Evolutionary conservation across 495 filamentous ascomycete genomes (phyloP).

Genomic region (Margaritispora aquatica): DNA sequence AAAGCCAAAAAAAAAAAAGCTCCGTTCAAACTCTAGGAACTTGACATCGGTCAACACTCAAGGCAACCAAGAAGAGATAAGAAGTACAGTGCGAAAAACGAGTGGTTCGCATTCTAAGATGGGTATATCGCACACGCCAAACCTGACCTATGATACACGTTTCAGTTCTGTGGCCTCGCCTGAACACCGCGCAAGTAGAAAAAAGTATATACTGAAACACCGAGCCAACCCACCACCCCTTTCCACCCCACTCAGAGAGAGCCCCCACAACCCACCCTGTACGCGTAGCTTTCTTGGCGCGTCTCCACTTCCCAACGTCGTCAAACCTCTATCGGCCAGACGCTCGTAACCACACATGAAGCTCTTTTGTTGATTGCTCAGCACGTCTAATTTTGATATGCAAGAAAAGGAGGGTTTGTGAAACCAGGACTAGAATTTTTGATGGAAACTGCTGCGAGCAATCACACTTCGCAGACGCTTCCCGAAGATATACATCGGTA

Average conservation of each 20-base stretch:
- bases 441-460: slow-evolving; percentile 37
- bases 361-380: neutral
- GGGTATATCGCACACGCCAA: slow-evolving; percentile 7
- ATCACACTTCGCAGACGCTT: slow-evolving; percentile 40
- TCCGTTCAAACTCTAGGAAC: neutral
- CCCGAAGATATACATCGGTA: slow-evolving; percentile 48
- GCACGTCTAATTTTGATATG: neutral
- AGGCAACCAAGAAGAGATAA: neutral
- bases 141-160: slow-evolving; percentile 1
- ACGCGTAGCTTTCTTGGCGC: neutral
- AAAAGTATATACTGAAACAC: slow-evolving; percentile 2
- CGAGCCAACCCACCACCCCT: neutral
- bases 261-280: neutral
- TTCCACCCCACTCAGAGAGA: neutral
- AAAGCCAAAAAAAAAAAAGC: too few relatives aligned
- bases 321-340: neutral
- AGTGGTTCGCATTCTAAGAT: slow-evolving; percentile 9
- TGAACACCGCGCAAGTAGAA: too few relatives aligned
- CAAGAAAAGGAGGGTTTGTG: neutral
- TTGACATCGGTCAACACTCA: neutral
- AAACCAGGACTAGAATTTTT: slow-evolving; percentile 28
- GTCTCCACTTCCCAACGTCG: neutral
- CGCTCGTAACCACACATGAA: neutral
- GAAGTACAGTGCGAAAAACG: neutral
- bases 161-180: too few relatives aligned